These are phyloP conservation scores for Excoecaria agallocha DNA, from an alignment of 345 rosid genomes.

Conservation along the genomic window DNA sequence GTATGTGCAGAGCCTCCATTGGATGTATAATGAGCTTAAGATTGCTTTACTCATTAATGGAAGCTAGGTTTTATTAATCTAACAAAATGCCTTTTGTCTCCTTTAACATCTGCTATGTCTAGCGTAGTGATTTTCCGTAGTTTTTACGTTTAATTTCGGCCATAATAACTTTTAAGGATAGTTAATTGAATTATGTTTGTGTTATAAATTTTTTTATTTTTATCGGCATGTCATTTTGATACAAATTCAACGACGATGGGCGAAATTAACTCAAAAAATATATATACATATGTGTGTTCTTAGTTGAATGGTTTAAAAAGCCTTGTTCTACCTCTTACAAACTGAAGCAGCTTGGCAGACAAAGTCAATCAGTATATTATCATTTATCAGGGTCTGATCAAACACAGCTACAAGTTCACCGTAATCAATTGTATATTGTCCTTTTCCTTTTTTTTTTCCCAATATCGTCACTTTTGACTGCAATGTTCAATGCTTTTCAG, in stretches of 20 bases:
- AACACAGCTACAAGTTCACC: not conserved
- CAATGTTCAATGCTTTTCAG: constrained; percentile 37
- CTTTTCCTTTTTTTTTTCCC: not conserved
- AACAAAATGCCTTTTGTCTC: constrained; percentile 26
- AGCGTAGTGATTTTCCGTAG: constrained; percentile 61
- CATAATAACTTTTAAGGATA: constrained; percentile 69
- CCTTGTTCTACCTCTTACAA: too few species aligned
- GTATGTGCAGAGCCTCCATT: not conserved
- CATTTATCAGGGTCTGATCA: not conserved
- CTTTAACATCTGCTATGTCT: constrained; percentile 77
- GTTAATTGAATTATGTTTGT: too few species aligned
- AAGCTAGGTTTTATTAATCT: not conserved
- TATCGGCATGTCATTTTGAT: too few species aligned
- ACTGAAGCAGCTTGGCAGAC: not conserved
- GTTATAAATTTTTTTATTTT: too few species aligned
- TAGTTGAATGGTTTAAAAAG: too few species aligned
- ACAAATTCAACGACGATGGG: too few species aligned
- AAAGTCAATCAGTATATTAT: not conserved
- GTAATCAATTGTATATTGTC: not conserved
- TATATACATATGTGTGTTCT: not conserved
- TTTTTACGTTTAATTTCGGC: constrained; percentile 86
- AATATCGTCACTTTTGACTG: not conserved
- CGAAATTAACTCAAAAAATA: too few species aligned
- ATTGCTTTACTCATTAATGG: not conserved
- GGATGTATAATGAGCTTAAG: not conserved